A percentile compares a stretch with the other conserved stretches of the same genome.
Conservation (phyloP, 768 basidiomycete species). For the Boletus rubropictus region DNA sequence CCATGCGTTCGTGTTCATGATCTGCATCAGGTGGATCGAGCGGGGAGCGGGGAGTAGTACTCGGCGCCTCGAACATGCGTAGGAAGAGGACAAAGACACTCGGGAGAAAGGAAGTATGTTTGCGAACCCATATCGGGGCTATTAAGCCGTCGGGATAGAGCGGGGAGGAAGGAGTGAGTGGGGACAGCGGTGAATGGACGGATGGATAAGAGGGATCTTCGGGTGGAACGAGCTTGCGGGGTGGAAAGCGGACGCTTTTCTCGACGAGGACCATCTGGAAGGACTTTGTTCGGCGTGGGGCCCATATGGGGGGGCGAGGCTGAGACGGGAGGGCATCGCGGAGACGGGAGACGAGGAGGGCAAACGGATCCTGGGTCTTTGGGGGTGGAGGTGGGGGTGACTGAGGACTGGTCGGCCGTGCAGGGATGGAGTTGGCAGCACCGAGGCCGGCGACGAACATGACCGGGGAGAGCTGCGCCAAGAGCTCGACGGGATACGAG, state of each 20-base stretch:
- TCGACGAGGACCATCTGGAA: constrained; percentile 87
- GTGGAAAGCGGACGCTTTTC: constrained; percentile 79
- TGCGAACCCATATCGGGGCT: constrained; percentile 96
- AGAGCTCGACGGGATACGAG: constrained; percentile 84
- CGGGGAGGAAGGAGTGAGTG: constrained; percentile 81
- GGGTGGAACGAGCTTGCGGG: constrained; percentile 63
- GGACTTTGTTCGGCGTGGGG: constrained; percentile 61
- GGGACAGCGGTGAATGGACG: constrained; percentile 89
- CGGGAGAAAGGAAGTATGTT: constrained; percentile 87
- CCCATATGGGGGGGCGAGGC: constrained; percentile 63
- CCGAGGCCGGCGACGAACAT: constrained; percentile 89
- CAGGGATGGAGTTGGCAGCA: neutral
- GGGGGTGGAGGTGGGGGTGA: constrained; percentile 18
- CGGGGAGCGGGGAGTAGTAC: constrained; percentile 42
- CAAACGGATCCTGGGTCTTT: constrained; percentile 55
- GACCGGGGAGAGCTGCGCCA: constrained; percentile 84
- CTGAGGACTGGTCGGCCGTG: neutral
- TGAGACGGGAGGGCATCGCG: constrained; percentile 64
- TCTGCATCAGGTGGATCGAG: constrained; percentile 51
- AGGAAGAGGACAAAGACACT: constrained; percentile 91
- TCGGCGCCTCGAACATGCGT: constrained; percentile 67
- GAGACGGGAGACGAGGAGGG: constrained; percentile 51
- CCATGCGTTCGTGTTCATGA: constrained; percentile 50
- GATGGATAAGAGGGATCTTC: constrained; percentile 52
- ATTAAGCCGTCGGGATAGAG: constrained; percentile 93